Percentiles rank a stretch among this genome's conserved stretches.
Conservation (phyloP, 805 yeast genomes). For the Spathaspora girioi region DNA sequence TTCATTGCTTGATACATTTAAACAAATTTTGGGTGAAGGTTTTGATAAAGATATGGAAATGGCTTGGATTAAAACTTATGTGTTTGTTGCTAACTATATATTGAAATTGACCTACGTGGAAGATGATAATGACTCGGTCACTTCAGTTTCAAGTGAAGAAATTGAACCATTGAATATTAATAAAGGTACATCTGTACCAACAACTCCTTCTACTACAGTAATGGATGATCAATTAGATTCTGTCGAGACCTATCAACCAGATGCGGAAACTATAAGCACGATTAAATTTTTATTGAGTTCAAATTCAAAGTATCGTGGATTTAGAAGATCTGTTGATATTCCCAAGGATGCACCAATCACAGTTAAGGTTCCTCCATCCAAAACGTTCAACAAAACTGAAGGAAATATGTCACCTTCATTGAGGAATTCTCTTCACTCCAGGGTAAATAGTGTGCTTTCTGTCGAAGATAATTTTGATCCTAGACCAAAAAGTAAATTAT, state of each 20-base stretch:
- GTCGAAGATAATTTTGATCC: conserved; percentile 14
- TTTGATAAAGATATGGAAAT: conserved; percentile 30
- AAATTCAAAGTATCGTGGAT: conserved; percentile 32
- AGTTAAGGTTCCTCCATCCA: conserved; percentile 15
- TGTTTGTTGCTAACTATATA: conserved; percentile 36
- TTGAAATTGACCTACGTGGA: conserved; percentile 17
- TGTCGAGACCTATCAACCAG: not conserved
- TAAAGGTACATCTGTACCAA: conserved; percentile 7
- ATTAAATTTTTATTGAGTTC: conserved; percentile 24
- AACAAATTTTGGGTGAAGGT: conserved; percentile 30
- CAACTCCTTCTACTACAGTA: conserved; percentile 11
- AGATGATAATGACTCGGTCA: conserved; percentile 19
- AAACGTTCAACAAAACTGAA: not conserved
- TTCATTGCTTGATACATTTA: conserved; percentile 34
- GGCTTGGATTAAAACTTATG: conserved; percentile 38
- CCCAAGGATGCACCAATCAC: conserved; percentile 19
- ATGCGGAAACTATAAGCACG: conserved; percentile 5
- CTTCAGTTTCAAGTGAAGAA: conserved; percentile 3
- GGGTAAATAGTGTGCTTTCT: not conserved
- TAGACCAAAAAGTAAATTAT: conserved; percentile 9
- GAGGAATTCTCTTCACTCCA: not conserved
- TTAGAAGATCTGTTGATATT: conserved; percentile 32
- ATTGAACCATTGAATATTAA: conserved; percentile 23
- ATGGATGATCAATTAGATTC: conserved; percentile 11
- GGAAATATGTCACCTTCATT: not conserved